Percentiles rank a stretch among this genome's conserved stretches.
These are phyloP conservation scores for Diophrys appendiculata DNA, from an alignment of 73 alveolate species.

Conservation along the genomic window DNA sequence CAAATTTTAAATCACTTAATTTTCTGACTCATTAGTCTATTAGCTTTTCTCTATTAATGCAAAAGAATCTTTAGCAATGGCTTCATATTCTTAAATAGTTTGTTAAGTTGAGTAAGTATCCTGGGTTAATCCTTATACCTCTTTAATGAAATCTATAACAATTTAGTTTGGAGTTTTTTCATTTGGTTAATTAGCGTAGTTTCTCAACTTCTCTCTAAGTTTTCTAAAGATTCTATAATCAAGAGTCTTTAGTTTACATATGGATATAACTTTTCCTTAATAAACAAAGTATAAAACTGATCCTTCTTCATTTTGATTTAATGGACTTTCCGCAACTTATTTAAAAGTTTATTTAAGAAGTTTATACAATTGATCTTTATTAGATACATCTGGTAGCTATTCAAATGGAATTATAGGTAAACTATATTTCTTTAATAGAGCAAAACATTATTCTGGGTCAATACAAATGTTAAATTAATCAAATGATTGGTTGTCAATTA, in stretches of 20 bases:
- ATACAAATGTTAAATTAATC: slow-evolving; percentile 60
- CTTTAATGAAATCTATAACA: background rate
- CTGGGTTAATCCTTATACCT: background rate
- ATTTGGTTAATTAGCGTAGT: background rate
- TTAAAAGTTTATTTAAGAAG: slow-evolving; percentile 59
- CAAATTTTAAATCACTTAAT: too few species aligned
- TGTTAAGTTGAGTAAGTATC: background rate
- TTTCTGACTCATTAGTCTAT: too few species aligned
- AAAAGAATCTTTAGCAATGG: background rate
- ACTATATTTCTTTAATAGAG: slow-evolving; percentile 68
- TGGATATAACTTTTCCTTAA: slow-evolving; percentile 52
- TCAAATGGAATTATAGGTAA: slow-evolving; percentile 81
- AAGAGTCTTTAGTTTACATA: slow-evolving; percentile 84
- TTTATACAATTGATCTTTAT: slow-evolving; percentile 66
- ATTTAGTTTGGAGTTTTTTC: too few species aligned
- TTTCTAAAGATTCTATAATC: slow-evolving; percentile 89
- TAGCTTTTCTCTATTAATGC: background rate
- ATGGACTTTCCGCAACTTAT: slow-evolving; percentile 73
- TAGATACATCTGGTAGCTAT: slow-evolving; percentile 65
- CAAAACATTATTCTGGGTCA: slow-evolving; percentile 75
- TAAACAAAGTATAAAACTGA: slow-evolving; percentile 76
- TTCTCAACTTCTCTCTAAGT: slow-evolving; percentile 86
- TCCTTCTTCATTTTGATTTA: slow-evolving; percentile 89
- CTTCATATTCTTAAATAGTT: background rate
- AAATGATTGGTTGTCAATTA: slow-evolving; percentile 65